Conservation (phyloP, 2,329 filamentous ascomycete species). For the Apiospora aurea region DNA sequence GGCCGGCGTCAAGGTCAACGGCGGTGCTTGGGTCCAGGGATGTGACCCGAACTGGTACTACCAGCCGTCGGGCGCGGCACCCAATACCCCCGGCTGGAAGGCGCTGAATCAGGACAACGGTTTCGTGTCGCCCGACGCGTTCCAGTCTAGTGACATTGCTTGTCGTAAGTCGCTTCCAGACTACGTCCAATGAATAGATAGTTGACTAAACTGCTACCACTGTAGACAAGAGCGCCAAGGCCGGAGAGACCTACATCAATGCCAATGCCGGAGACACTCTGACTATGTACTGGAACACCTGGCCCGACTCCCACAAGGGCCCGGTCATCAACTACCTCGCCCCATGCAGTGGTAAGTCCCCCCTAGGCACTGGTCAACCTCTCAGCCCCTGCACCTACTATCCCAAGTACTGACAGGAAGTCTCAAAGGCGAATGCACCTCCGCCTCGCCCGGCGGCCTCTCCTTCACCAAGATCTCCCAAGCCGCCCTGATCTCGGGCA, state of each 20-base stretch:
- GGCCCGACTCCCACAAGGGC: slow-evolving; percentile 46
- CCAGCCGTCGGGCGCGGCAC: slow-evolving; percentile 29
- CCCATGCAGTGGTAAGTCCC: slow-evolving; percentile 36
- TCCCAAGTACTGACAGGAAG: no score
- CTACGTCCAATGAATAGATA: not conserved
- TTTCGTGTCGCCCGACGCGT: slow-evolving; percentile 53
- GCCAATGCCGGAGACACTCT: slow-evolving; percentile 40
- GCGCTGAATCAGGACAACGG: slow-evolving; percentile 56
- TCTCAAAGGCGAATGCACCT: slow-evolving; percentile 42
- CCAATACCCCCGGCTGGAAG: slow-evolving; percentile 47
- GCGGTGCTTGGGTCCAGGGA: slow-evolving; percentile 31
- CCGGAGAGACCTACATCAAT: slow-evolving; percentile 41
- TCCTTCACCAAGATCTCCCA: slow-evolving; percentile 41
- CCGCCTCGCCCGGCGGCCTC: slow-evolving; percentile 37
- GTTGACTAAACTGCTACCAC: not conserved
- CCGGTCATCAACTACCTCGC: slow-evolving; percentile 47
- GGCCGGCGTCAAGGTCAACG: slow-evolving; percentile 34
- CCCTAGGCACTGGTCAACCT: no score
- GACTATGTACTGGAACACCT: slow-evolving; percentile 43
- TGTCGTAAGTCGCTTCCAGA: slow-evolving; percentile 40
- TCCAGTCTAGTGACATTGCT: slow-evolving; percentile 50
- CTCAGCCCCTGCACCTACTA: no score
- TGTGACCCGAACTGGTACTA: slow-evolving; percentile 39
- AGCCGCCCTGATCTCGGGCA: slow-evolving; percentile 37
- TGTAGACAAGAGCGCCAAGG: slow-evolving; percentile 45